phyloP scores from a whole-genome alignment of 495 filamentous ascomycete species.

The Podospora australis region DNA sequence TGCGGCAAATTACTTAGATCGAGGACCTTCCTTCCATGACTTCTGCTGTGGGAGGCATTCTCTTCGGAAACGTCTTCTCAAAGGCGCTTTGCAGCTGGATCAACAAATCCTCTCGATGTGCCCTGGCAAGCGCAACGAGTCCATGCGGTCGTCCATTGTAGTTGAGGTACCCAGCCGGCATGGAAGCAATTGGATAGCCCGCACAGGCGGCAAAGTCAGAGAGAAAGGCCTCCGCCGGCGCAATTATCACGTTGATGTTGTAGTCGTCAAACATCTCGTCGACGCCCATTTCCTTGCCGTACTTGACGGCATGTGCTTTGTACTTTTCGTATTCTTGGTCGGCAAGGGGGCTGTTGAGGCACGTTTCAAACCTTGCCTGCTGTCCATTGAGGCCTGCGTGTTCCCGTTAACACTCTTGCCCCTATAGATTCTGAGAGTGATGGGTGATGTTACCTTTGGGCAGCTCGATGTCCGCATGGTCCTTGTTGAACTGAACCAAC shows the following conservation, averaged over 20 bases:
- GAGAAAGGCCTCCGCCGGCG: constrained; percentile 25
- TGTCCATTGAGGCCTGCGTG: background rate
- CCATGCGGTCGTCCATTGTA: background rate
- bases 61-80: background rate
- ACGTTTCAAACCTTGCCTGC: background rate
- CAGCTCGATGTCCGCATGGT: background rate
- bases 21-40: background rate
- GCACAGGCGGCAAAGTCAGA: constrained; percentile 28
- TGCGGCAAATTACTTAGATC: too few relatives aligned
- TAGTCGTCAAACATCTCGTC: constrained; percentile 15
- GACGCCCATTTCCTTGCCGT: background rate
- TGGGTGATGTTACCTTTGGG: background rate
- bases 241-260: constrained; percentile 24
- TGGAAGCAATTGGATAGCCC: background rate
- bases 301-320: background rate
- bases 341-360: background rate
- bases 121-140: background rate
- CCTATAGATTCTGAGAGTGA: background rate
- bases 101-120: background rate
- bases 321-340: background rate
- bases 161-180: background rate
- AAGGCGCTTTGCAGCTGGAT: background rate
- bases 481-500: background rate
- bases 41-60: background rate
- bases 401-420: background rate